phyloP scores from a whole-genome alignment of 768 basidiomycete species.

The Xanthoconium stramineum region DNA sequence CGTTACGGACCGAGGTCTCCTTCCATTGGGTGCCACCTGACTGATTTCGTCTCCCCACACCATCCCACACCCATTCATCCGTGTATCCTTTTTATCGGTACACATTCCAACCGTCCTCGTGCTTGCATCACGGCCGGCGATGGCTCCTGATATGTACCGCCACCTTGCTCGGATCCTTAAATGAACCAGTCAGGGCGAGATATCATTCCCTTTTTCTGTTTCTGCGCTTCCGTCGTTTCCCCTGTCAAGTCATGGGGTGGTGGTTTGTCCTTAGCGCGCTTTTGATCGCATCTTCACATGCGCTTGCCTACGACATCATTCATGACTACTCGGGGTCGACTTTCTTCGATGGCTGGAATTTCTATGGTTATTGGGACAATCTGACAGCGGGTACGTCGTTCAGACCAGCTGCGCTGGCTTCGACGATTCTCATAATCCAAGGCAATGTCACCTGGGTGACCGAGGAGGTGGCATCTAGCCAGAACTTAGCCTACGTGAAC shows the following conservation, averaged over 20 bases:
- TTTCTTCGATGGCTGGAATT: slow-evolving; percentile 58
- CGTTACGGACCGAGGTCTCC: not conserved
- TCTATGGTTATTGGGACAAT: slow-evolving; percentile 49
- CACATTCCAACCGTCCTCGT: not conserved
- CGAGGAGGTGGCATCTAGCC: slow-evolving; percentile 41
- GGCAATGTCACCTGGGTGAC: slow-evolving; percentile 65
- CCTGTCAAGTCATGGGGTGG: slow-evolving; percentile 8
- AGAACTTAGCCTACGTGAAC: slow-evolving; percentile 59
- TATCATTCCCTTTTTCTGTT: not conserved
- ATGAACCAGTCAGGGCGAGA: not conserved
- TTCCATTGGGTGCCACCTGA: not conserved
- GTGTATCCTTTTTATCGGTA: not conserved
- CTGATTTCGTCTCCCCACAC: not conserved
- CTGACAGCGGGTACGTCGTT: slow-evolving; percentile 38
- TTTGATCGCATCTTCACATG: slow-evolving; percentile 1
- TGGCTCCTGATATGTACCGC: not conserved
- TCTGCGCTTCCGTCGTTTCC: not conserved
- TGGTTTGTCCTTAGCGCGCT: slow-evolving; percentile 2
- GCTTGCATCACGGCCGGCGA: not conserved
- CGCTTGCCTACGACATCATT: slow-evolving; percentile 34
- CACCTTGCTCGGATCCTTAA: slow-evolving; percentile 5
- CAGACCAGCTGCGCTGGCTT: slow-evolving; percentile 3
- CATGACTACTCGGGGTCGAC: slow-evolving; percentile 44
- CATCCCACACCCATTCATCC: not conserved
- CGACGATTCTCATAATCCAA: slow-evolving; percentile 20